phyloP scores from a whole-genome alignment of 108 stramenopile species.

The Fragilaria crotonensis region DNA sequence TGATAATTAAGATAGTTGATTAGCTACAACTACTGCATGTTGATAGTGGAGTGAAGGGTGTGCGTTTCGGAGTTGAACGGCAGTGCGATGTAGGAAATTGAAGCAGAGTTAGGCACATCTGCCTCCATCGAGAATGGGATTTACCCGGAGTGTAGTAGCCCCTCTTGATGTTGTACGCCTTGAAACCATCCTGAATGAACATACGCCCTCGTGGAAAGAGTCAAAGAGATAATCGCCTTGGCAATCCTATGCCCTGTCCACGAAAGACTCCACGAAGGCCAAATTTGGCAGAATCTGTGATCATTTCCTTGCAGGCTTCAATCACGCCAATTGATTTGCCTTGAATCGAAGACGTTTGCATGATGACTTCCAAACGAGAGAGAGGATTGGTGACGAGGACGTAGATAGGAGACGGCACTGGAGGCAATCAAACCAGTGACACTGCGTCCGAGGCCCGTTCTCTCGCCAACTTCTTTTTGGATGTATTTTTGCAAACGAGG shows the following conservation, averaged over 20 bases:
- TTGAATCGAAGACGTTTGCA: slow-evolving; percentile 85
- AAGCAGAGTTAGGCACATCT: too few species aligned
- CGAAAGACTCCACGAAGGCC: slow-evolving; percentile 87
- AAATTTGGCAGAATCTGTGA: slow-evolving; percentile 66
- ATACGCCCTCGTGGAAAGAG: slow-evolving; percentile 91
- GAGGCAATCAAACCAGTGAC: slow-evolving; percentile 76
- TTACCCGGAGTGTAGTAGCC: slow-evolving; percentile 67
- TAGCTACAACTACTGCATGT: too few species aligned
- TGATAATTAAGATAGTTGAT: too few species aligned
- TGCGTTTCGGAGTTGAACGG: too few species aligned
- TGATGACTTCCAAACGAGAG: slow-evolving; percentile 85
- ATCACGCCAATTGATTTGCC: slow-evolving; percentile 77
- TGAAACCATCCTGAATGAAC: slow-evolving; percentile 80
- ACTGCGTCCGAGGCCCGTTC: slow-evolving; percentile 43
- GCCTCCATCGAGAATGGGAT: too few species aligned
- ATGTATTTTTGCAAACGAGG: slow-evolving; percentile 88
- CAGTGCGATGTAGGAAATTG: too few species aligned
- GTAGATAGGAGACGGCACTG: slow-evolving; percentile 83
- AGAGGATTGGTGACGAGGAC: slow-evolving; percentile 88
- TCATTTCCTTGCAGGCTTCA: slow-evolving; percentile 78
- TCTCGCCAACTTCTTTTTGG: slow-evolving; percentile 73
- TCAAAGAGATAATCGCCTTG: slow-evolving; percentile 81
- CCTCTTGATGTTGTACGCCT: slow-evolving; percentile 70
- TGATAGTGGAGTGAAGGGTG: too few species aligned
- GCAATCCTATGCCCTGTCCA: slow-evolving; percentile 91